Evolutionary conservation across 2,329 filamentous ascomycete genomes (phyloP).

Genomic region (Colletotrichum tofieldiae): DNA sequence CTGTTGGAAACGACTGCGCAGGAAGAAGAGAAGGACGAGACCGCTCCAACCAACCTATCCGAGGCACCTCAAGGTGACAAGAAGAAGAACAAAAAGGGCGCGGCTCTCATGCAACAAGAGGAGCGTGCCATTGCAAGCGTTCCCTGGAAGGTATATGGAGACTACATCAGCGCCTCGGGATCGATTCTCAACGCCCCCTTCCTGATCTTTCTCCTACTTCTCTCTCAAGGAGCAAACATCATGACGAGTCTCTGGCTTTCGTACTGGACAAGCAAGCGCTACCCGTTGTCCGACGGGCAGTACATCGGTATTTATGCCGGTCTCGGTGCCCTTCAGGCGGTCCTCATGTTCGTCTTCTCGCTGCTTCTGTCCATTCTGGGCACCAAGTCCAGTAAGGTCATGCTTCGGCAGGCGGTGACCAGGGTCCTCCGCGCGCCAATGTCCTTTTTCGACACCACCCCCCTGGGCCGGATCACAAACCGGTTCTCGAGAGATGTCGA

Average conservation of each 20-base stretch:
- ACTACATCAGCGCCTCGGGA: constrained; percentile 84
- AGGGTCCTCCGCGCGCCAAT: constrained; percentile 81
- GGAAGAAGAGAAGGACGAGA: constrained; percentile 74
- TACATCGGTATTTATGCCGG: constrained; percentile 83
- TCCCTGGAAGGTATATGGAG: constrained; percentile 83
- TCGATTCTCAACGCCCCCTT: constrained; percentile 79
- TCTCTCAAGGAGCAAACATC: constrained; percentile 89
- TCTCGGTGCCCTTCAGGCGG: constrained; percentile 79
- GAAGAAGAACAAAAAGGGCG: constrained; percentile 72
- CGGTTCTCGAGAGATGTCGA: constrained; percentile 96
- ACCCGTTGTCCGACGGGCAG: constrained; percentile 73
- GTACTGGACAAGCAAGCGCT: constrained; percentile 91
- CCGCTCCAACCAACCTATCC: constrained; percentile 56
- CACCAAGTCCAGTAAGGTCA: constrained; percentile 84
- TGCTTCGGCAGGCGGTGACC: constrained; percentile 85
- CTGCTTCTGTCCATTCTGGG: constrained; percentile 83
- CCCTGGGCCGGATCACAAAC: constrained; percentile 94
- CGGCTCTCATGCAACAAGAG: constrained; percentile 79
- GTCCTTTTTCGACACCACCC: constrained; percentile 98
- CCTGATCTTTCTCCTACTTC: constrained; percentile 73
- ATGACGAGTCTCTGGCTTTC: constrained; percentile 92
- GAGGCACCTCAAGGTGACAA: constrained; percentile 61
- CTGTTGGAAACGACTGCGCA: constrained; percentile 89
- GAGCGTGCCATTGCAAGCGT: constrained; percentile 83
- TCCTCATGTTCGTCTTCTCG: constrained; percentile 87